Evolutionary conservation across 257 asterid species (phyloP), one percentile per base, ranked within the genome.

Genomic region (Penstemon newberryi): DNA sequence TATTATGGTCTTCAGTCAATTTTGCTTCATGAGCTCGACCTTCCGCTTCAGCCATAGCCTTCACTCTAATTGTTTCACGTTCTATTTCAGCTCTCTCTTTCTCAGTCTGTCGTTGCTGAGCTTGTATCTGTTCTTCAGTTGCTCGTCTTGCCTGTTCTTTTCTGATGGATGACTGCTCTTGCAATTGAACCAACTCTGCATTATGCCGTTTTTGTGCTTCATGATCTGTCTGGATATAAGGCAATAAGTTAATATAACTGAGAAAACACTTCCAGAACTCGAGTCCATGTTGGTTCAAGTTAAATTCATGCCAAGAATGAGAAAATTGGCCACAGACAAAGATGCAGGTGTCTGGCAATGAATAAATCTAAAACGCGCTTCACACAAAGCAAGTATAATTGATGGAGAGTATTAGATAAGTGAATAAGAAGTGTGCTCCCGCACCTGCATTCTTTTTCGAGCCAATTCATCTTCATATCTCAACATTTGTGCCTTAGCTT

Each of bases 51-150:
- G 96, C 92, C 95, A 89, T 83, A 63, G 95, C 95, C 82, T 91
- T 83, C 75, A 87, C 95, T 77, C 95, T 80, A 71, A 90, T 82
- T 41, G 97, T 94, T 82, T 91, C 97, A 19, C 91, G 83, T 81
- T 94, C 95, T 66, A 89, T 85, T 75, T 87, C 92, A 70, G 97
- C 97, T 83, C 97, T 90, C 86, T 93, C 95, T 74, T 93, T 86
- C 76, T 93, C 96, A 10, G 96, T 90, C 82, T 84, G 95, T 45
- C 96, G 74, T 69, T 85, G 90, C 81, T 87, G 97, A 70, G 95
- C 97, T 84, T 90, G 96, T 75, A 93, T 93, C 82, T 94, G 93
- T 69, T 91, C 96, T 85, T 91, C 97, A 25, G 96, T 94, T n/a
- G 91, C 92, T 74, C 90, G 84, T 77, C 87, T 88, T 53, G 96